phyloP scores from a whole-genome alignment of 371 early-diverging fungal genomes.

The Mucor plumbeus region DNA sequence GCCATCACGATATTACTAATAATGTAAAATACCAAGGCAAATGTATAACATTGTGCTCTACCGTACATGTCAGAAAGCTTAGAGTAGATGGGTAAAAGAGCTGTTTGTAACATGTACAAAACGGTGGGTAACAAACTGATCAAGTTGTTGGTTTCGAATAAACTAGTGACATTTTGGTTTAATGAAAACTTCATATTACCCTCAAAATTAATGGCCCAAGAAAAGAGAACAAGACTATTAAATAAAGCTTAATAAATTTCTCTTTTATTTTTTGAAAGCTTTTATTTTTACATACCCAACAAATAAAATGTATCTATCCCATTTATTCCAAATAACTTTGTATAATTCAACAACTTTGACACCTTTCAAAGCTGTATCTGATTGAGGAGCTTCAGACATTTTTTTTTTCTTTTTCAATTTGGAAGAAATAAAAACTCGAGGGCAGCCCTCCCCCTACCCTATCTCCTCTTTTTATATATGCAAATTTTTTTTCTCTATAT shows the following conservation, averaged over 20 bases:
- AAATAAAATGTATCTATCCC: conserved; percentile 27
- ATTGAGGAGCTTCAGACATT: neutral
- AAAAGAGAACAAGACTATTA: conserved; percentile 29
- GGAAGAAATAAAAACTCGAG: neutral
- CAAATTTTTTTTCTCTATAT: neutral
- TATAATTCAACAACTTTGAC: conserved; percentile 34
- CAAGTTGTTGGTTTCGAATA: conserved; percentile 29
- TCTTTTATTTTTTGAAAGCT: neutral
- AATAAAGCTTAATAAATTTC: neutral
- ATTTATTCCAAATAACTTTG: conserved; percentile 33
- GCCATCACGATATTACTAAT: conserved; percentile 30
- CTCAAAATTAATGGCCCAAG: conserved; percentile 32
- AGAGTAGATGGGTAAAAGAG: conserved; percentile 37
- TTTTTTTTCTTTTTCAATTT: too few relatives aligned
- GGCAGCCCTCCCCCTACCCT: too few relatives aligned
- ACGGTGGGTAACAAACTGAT: conserved; percentile 33
- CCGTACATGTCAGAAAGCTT: conserved; percentile 37
- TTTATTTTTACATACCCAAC: conserved; percentile 18
- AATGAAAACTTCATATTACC: conserved; percentile 20
- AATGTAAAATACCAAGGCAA: conserved; percentile 27
- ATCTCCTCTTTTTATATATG: too few relatives aligned
- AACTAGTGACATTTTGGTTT: conserved; percentile 24
- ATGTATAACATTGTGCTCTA: conserved; percentile 31
- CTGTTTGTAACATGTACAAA: conserved; percentile 33
- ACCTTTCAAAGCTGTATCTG: conserved; percentile 17